phyloP scores from a whole-genome alignment of 345 rosid genomes.

The Populus euphratica region DNA sequence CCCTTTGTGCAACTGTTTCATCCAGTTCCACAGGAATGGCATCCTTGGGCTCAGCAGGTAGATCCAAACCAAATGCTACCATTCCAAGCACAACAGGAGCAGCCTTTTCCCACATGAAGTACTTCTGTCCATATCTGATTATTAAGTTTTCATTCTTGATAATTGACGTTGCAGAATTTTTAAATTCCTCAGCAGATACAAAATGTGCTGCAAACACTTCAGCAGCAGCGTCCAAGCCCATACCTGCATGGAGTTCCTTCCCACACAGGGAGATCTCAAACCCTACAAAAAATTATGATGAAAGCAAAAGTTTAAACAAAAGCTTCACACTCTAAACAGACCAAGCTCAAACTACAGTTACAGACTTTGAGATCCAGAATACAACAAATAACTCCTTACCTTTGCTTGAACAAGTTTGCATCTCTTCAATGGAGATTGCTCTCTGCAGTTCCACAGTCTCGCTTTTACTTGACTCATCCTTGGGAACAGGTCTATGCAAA shows the following conservation, averaged over 20 bases:
- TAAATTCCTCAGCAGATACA: conserved; percentile 60
- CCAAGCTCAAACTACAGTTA: conserved; percentile 8
- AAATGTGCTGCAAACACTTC: conserved; percentile 61
- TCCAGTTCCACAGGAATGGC: conserved; percentile 58
- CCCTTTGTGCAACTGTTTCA: conserved; percentile 34
- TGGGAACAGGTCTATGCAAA: conserved; percentile 17
- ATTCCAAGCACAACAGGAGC: conserved; percentile 71
- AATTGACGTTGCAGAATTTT: conserved; percentile 48
- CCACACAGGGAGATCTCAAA: conserved; percentile 84
- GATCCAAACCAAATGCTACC: conserved; percentile 64
- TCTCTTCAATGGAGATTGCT: conserved; percentile 30
- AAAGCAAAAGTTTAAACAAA: conserved; percentile 19
- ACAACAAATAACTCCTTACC: conserved; percentile 35
- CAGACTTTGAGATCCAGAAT: background rate
- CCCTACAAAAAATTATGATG: conserved; percentile 39
- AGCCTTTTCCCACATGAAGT: conserved; percentile 80
- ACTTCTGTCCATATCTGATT: conserved; percentile 49
- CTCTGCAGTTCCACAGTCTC: conserved; percentile 35
- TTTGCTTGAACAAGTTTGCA: conserved; percentile 20
- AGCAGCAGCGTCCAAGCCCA: conserved; percentile 78
- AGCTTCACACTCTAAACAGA: conserved; percentile 11
- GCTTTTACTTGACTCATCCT: conserved; percentile 29
- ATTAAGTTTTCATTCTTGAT: conserved; percentile 65
- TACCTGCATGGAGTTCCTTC: conserved; percentile 62
- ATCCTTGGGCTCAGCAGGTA: conserved; percentile 58